Base-by-base conservation (phyloP, 1,139 yeast species). In the Candida neerlandica region DNA sequence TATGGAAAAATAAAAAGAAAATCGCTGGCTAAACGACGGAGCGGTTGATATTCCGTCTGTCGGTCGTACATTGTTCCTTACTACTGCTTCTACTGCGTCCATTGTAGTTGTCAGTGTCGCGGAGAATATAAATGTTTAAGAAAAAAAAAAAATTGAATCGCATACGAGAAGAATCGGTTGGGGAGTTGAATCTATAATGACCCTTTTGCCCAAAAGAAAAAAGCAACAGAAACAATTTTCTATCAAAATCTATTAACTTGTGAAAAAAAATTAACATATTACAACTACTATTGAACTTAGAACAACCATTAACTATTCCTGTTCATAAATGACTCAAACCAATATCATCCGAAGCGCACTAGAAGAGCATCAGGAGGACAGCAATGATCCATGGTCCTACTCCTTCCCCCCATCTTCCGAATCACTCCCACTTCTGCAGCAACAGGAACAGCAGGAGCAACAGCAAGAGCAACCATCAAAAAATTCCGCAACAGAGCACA, bases 371-470 rank as follows among this genome's bases (percentile, higher is more conserved):
- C 74, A 67, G 19, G 77, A 71, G 15, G 39, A 35, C 18, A 35
- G 18, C 19, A 23, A 10, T 6, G 79, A 74, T 53, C 75, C 74
- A 7, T 75, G 80, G 80, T 64, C 73, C 11, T 74, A 73, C 55
- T 71, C 78, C 9, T 71, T 74, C 51, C 79, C 79, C 1, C 70
- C 78, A 1, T 72, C 78, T 5, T 57, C 65, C 0, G 80, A 73
- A 15, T 64, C 70, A 4, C 56, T 69, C 23, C 38, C 45, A 7
- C 10, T 37, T 32, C 34, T 43, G 40, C 45, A 16, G n/a, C 39
- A 11, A 15, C n/a, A 38, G 11, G 44, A 39, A 30, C 38, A 39
- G 41, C 42, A 40, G 32, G 19, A 19, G 11, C 47, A 39, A 30
- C 38, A 39, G 41, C 42, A 40, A 39, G 19, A 19, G 29, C 49